Evolutionary conservation across 2,329 filamentous ascomycete genomes (phyloP).

Genomic region (Colletotrichum tanaceti): DNA sequence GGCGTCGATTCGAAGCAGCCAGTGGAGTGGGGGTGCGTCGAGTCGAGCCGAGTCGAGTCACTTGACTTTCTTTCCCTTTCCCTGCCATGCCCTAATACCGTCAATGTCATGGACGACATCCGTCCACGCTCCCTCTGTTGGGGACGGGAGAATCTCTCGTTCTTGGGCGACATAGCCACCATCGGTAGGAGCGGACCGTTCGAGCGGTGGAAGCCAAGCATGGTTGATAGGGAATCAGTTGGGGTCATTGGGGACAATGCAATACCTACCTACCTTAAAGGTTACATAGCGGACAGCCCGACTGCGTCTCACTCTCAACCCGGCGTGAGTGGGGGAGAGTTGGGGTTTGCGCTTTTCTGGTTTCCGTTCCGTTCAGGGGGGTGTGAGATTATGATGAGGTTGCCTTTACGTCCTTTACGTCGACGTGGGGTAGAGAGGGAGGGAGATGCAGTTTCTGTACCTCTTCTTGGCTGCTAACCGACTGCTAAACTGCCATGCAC

Average conservation of each 20-base stretch:
- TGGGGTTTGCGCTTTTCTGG: slow-evolving; percentile 41
- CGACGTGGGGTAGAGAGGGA: too few relatives aligned
- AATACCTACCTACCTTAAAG: too few relatives aligned
- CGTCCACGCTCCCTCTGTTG: slow-evolving; percentile 23
- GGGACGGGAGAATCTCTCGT: slow-evolving; percentile 39
- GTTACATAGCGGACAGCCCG: slow-evolving; percentile 35
- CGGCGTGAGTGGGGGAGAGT: slow-evolving; percentile 39
- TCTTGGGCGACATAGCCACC: slow-evolving; percentile 49
- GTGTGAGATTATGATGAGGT: slow-evolving; percentile 24
- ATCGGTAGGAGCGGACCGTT: slow-evolving; percentile 57
- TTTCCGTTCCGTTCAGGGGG: slow-evolving; percentile 7
- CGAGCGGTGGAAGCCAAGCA: slow-evolving; percentile 48
- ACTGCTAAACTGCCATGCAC: too few relatives aligned
- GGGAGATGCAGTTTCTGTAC: background rate
- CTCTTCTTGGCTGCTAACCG: background rate
- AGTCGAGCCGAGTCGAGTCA: slow-evolving; percentile 44
- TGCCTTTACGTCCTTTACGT: slow-evolving; percentile 2
- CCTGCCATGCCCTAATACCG: background rate
- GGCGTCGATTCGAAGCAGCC: slow-evolving; percentile 11
- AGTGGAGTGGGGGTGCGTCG: slow-evolving; percentile 44
- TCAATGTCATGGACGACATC: background rate
- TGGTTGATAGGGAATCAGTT: slow-evolving; percentile 33
- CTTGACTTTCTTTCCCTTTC: slow-evolving; percentile 44
- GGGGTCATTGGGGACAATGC: slow-evolving; percentile 38
- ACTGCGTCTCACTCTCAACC: slow-evolving; percentile 39